phyloP scores from a whole-genome alignment of 306 rosid genomes.

The Sechiopsis laciniata region DNA sequence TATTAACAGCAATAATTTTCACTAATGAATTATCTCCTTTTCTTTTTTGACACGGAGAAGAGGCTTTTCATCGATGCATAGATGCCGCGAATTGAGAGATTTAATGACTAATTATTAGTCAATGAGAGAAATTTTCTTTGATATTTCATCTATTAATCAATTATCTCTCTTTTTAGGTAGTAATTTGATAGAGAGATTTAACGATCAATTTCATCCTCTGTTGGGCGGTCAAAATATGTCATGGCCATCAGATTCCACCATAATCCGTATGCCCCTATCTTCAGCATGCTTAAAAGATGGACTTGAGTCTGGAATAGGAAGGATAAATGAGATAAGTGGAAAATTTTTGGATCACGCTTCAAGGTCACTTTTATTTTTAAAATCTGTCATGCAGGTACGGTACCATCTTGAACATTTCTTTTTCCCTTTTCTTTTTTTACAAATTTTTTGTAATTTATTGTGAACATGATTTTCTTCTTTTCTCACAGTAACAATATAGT shows the following conservation, averaged over 20 bases:
- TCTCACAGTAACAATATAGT: not conserved
- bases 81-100: slow-evolving; percentile 7
- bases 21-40: not conserved
- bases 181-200: slow-evolving; percentile 64
- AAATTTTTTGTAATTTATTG: not conserved
- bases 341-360: slow-evolving; percentile 69
- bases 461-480: not conserved
- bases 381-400: slow-evolving; percentile 94
- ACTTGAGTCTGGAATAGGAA: slow-evolving; percentile 48
- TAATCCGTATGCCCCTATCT: slow-evolving; percentile 91
- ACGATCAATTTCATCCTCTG: slow-evolving; percentile 88
- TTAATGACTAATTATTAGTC: not conserved
- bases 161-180: slow-evolving; percentile 54
- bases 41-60: not conserved
- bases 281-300: slow-evolving; percentile 55
- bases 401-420: slow-evolving; percentile 20
- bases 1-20: slow-evolving; percentile 4
- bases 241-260: slow-evolving; percentile 75
- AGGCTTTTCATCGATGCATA: not conserved
- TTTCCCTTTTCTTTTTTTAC: not conserved
- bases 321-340: slow-evolving; percentile 57
- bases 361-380: slow-evolving; percentile 70
- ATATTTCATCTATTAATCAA: not conserved
- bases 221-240: slow-evolving; percentile 55
- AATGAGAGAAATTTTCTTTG: not conserved